phyloP scores from a whole-genome alignment of 106 monocot species.

The Vanilla planifolia region DNA sequence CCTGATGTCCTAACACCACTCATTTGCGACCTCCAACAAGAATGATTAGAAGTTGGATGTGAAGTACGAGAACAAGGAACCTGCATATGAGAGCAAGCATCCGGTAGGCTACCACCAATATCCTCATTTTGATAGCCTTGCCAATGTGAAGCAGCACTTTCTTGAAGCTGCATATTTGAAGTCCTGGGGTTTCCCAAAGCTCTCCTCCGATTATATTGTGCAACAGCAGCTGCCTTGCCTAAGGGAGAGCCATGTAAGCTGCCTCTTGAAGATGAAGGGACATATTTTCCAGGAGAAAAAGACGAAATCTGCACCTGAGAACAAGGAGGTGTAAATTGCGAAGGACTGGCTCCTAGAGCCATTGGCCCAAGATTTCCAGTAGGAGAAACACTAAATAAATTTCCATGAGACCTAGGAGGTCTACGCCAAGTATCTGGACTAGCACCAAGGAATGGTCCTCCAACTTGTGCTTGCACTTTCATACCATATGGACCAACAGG shows the following conservation, averaged over 20 bases:
- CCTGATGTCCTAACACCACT: constrained; percentile 20
- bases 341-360: constrained; percentile 94
- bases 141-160: constrained; percentile 43
- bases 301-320: constrained; percentile 57
- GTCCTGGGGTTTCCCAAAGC: constrained; percentile 32
- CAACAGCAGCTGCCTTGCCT: constrained; percentile 50
- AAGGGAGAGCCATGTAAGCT: constrained; percentile 54
- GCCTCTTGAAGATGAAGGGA: constrained; percentile 67
- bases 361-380: constrained; percentile 63
- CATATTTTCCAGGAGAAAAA: constrained; percentile 72
- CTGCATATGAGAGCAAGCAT: constrained; percentile 30
- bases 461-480: constrained; percentile 53
- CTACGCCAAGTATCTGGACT: constrained; percentile 67
- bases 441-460: constrained; percentile 61
- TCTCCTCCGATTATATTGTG: constrained; percentile 67
- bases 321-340: constrained; percentile 84
- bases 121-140: constrained; percentile 46
- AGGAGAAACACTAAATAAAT: constrained; percentile 63
- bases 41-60: constrained; percentile 28
- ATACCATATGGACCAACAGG: constrained; percentile 61
- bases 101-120: constrained; percentile 28
- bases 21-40: constrained; percentile 50
- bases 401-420: constrained; percentile 54
- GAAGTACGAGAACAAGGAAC: constrained; percentile 38
- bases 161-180: constrained; percentile 32